Evolutionary conservation across 208 protist species (phyloP), one percentile per base, ranked within the genome.

Genomic region (Balamuthia mandrillaris): DNA sequence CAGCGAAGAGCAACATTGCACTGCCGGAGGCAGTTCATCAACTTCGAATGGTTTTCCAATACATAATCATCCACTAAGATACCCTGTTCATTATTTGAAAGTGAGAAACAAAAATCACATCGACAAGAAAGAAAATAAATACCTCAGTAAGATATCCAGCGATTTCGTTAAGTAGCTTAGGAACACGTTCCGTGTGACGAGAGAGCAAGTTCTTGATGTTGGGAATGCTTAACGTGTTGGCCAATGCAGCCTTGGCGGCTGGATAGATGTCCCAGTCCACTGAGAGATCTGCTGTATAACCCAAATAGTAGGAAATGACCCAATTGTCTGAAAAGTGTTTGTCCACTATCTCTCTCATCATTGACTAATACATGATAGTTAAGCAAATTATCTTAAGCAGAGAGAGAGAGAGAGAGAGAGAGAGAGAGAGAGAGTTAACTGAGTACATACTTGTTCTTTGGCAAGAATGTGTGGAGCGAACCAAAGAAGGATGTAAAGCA

Each of bases 301-400:
- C 98, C 87, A 98, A 95, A 91, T 99, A 98, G 87, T 97, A 98
- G 68, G 96, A 92, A 56, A 99, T 96, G 10, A 99, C 93, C 97
- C 97, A 99, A 88, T 97, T 99, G 90, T 99, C 98, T 16, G 91
- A 88, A 88, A 99, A 99, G 89, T 97, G 96, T 88, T 98, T 98
- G 90, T 98, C 96, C 10, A 98, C 96, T 70, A 99, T 97, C 86
- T 99, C 97, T 75, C 96, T 89, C 98, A 99, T 99, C 27, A 96
- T 91, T 44, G 95, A 90, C 41, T 89, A 70, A 0, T 56, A 61
- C 51, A 33, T 39, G 1, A 35, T 72, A 1, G 61, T 24, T 14
- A 86, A 86, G n/a, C 44, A 70, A 49, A 84, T 24, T 68, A 81
- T 85, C 10, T 7, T 86, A 60, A 61, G 18, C 27, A 2, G 35